Percentiles rank a stretch among this genome's conserved stretches.
These are phyloP conservation scores for Erucastrum elatum DNA, from an alignment of 345 rosid genomes.

Conservation along the genomic window DNA sequence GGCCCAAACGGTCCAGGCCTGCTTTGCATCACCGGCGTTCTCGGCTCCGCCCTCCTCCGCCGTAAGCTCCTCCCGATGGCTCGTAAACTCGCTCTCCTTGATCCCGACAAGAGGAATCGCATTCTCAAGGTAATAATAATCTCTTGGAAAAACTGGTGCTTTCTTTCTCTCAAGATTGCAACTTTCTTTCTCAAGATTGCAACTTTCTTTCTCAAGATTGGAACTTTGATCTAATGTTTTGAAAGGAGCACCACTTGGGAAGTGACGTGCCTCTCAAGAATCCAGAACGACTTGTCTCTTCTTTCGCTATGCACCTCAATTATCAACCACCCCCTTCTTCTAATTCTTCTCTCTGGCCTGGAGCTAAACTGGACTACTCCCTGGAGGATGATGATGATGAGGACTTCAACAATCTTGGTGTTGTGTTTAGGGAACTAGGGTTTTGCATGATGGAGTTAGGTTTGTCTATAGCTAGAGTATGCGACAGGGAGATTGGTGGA, in stretches of 20 bases:
- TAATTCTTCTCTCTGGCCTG: constrained; percentile 35
- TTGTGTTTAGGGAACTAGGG: constrained; percentile 61
- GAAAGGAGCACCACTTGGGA: constrained; percentile 80
- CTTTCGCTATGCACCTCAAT: constrained; percentile 75
- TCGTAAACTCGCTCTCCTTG: constrained; percentile 68
- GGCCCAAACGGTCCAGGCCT: constrained; percentile 80
- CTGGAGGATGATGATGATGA: constrained; percentile 24
- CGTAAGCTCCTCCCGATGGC: constrained; percentile 64
- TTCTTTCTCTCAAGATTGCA: constrained; percentile 3
- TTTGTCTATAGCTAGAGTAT: constrained; percentile 61
- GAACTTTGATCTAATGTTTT: too few species aligned
- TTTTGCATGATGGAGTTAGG: constrained; percentile 79
- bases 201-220: background rate
- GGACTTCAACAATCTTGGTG: constrained; percentile 57
- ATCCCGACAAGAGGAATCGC: constrained; percentile 50
- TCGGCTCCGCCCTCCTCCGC: constrained; percentile 57
- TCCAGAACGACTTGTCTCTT: constrained; percentile 71
- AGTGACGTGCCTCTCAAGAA: constrained; percentile 83
- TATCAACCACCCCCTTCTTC: constrained; percentile 31
- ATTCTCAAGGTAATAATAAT: constrained; percentile 58
- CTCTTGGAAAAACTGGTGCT: background rate
- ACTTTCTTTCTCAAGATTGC: constrained; percentile 6
- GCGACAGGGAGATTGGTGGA: constrained; percentile 76
- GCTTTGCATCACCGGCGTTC: constrained; percentile 61
- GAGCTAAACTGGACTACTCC: constrained; percentile 8